A percentile compares a stretch with the other conserved stretches of the same genome.
Evolutionary conservation across 768 basidiomycete species (phyloP).

Genomic region (Rhizopogon roseolus): DNA sequence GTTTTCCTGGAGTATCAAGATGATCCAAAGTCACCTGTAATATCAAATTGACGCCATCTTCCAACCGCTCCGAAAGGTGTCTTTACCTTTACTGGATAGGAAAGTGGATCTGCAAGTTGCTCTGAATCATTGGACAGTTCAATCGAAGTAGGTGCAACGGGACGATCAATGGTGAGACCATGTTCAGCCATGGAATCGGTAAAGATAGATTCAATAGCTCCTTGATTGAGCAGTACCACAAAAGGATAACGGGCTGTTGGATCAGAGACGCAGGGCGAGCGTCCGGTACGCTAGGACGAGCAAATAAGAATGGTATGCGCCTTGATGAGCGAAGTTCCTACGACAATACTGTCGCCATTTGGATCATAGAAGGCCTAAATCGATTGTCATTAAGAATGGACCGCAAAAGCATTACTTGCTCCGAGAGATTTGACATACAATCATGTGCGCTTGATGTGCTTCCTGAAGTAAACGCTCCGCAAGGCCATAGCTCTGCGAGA

Average conservation of each 20-base stretch:
- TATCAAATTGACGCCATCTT: background rate
- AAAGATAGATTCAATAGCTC: constrained; percentile 35
- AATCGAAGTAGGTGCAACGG: constrained; percentile 24
- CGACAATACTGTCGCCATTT: constrained; percentile 49
- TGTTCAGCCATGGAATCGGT: constrained; percentile 31
- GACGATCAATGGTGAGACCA: constrained; percentile 31
- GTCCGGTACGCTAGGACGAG: constrained; percentile 50
- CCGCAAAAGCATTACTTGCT: background rate
- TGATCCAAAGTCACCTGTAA: constrained; percentile 7
- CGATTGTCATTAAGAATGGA: background rate
- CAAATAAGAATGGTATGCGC: background rate
- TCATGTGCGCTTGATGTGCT: constrained; percentile 64
- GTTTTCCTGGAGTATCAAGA: constrained; percentile 26
- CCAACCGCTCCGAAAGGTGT: background rate
- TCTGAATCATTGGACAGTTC: constrained; percentile 30
- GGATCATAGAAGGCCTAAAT: constrained; percentile 74
- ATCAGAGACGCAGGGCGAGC: constrained; percentile 56
- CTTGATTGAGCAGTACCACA: constrained; percentile 48
- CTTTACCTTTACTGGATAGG: constrained; percentile 26
- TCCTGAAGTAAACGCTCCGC: constrained; percentile 58
- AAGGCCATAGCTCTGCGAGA: constrained; percentile 66
- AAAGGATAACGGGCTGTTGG: constrained; percentile 65
- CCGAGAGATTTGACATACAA: constrained; percentile 35
- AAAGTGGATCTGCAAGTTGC: constrained; percentile 26
- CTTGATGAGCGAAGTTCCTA: constrained; percentile 14